A percentile compares a stretch with the other conserved stretches of the same genome.
phyloP scores from a whole-genome alignment of 164 flowering plant species.

The Kalanchoe fedtschenkoi region DNA sequence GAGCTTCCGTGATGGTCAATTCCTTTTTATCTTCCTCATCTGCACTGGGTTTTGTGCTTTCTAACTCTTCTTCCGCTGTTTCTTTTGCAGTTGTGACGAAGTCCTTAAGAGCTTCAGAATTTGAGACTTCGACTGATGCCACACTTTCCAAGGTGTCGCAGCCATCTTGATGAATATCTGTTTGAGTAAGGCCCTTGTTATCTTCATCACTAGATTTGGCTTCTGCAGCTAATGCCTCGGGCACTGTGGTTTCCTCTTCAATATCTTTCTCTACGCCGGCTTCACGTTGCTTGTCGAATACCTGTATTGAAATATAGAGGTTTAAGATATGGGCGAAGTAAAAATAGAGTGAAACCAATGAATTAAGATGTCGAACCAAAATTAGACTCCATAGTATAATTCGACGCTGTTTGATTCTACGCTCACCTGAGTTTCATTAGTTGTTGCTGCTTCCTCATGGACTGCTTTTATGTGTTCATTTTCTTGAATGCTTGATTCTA shows the following conservation, averaged over 20 bases:
- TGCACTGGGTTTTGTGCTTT: neutral
- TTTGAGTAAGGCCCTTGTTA: neutral
- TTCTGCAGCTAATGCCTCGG: neutral
- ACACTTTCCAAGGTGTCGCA: neutral
- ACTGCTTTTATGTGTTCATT: neutral
- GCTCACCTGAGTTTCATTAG: neutral
- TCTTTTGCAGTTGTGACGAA: neutral
- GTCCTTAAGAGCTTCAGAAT: neutral
- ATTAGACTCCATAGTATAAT: neutral
- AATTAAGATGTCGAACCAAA: neutral
- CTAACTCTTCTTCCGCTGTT: neutral
- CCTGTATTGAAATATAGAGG: neutral
- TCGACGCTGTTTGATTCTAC: neutral
- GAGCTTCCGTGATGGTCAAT: neutral
- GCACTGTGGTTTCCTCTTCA: neutral
- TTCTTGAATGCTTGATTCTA: neutral
- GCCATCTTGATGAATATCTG: neutral
- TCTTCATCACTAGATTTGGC: neutral
- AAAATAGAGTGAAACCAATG: neutral
- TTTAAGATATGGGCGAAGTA: neutral
- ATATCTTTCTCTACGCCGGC: neutral
- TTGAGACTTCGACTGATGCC: neutral
- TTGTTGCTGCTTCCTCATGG: neutral
- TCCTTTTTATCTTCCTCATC: neutral
- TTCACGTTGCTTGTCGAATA: neutral